Evolutionary conservation across 495 filamentous ascomycete species (phyloP).

Genomic region (Acidomyces sp.): DNA sequence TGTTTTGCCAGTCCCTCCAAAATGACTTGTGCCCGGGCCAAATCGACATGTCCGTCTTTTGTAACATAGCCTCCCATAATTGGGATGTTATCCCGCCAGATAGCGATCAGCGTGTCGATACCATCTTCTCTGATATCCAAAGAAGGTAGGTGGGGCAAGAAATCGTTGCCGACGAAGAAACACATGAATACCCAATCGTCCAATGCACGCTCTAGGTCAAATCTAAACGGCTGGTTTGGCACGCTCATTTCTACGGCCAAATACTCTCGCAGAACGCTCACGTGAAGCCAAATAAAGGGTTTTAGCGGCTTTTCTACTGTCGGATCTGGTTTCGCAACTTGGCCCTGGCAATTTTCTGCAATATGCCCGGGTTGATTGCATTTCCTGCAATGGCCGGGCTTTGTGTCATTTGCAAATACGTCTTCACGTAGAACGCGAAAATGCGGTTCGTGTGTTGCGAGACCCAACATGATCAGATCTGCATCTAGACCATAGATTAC

Average conservation of each 20-base stretch:
- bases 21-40: conserved; percentile 77
- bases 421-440: conserved; percentile 96
- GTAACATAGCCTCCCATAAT: conserved; percentile 90
- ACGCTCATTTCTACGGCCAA: conserved; percentile 78
- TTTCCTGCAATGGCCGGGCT: conserved; percentile 62
- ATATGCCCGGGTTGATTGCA: conserved; percentile 88
- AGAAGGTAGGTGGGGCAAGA: conserved; percentile 89
- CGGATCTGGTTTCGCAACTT: conserved; percentile 68
- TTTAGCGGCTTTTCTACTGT: conserved; percentile 48
- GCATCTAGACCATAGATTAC: conserved; percentile 47
- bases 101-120: conserved; percentile 87
- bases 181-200: conserved; percentile 99
- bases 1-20: conserved; percentile 82
- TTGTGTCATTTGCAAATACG: conserved; percentile 82
- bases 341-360: conserved; percentile 67
- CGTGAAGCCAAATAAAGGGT: conserved; percentile 97
- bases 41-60: conserved; percentile 81
- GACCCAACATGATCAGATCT: conserved; percentile 96
- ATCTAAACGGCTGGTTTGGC: conserved; percentile 62
- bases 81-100: conserved; percentile 89
- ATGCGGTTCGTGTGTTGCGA: conserved; percentile 93
- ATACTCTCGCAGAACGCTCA: conserved; percentile 84
- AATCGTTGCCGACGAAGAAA: conserved; percentile 99
- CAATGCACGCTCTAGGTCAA: conserved; percentile 87
- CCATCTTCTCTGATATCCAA: conserved; percentile 94